Evolutionary conservation across 768 basidiomycete genomes (phyloP), one percentile per base, ranked within the genome.

Genomic region (Crucibulum laeve): DNA sequence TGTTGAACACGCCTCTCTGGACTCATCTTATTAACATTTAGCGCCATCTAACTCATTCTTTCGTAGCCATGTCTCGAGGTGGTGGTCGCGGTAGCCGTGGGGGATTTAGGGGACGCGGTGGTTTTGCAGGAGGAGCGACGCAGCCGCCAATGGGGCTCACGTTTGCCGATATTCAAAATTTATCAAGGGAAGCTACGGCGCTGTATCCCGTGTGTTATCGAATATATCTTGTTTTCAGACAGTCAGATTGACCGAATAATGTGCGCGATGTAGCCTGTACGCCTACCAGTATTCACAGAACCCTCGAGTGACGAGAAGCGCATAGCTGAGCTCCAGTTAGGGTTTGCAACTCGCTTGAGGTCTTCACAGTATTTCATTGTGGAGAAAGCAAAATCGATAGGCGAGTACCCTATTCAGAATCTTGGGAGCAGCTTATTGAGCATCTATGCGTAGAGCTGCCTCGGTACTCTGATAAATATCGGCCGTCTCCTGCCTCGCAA

Each of bases 381-480:
- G 14, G 87, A 92, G 61, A 62, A 71, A 28, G 75, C 73, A 8
- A 89, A 83, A 63, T 79, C 84, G 3, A 74, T 71, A 38, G 87
- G 73, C 61, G 44, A 51, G 63, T 39, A n/a, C 14, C 8, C 8
- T 13, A 6, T 6, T 39, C 22, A n/a, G 32, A 15, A 6, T 15
- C 22, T 8, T n/a, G 24, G 26, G 18, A 21, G 17, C 19, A 36
- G 6, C 35, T 30, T 8, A n/a, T n/a, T 30, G 19, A 15, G 5
- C 6, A 23, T 32, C n/a, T 25, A 23, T 25, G 15, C 48, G 19
- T 52, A 87, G 90, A 89, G 33, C 64, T 91, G 3, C 79, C 84
- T 33, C 80, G 86, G 22, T 92, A 90, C 58, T 89, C 87, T 14
- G 90, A 92, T 63, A 88, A 87, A 62, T 90, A 91, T 59, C 75